Evolutionary conservation across 208 protist species (phyloP).

Genomic region (Trypanosoma scelopori): DNA sequence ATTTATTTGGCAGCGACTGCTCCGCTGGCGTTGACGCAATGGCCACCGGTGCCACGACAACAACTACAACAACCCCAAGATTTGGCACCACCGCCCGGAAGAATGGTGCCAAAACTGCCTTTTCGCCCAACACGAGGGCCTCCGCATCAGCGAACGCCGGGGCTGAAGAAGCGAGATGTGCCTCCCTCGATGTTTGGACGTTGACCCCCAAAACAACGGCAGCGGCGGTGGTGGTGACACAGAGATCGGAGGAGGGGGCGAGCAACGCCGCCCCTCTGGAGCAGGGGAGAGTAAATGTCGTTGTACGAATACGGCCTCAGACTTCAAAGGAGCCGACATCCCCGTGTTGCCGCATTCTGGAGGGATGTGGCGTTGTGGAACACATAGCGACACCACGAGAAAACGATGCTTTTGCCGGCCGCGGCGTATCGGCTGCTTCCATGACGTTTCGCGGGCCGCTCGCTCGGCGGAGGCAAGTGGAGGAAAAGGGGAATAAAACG

Average conservation of each 20-base stretch:
- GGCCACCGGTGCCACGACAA: no score
- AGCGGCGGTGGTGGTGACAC: neutral
- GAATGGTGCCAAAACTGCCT: no score
- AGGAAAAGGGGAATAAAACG: conserved; percentile 12
- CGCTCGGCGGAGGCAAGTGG: no score
- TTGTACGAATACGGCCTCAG: conserved; percentile 47
- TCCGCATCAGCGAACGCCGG: no score
- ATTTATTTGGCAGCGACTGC: no score
- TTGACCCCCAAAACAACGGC: neutral
- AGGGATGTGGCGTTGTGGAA: conserved; percentile 26
- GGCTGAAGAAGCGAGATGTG: no score
- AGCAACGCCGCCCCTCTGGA: neutral
- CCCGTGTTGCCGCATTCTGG: conserved; percentile 29
- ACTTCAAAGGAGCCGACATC: neutral
- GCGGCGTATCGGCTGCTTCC: neutral
- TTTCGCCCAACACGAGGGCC: no score
- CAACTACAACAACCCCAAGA: no score
- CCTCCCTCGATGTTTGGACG: neutral
- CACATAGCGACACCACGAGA: conserved; percentile 19
- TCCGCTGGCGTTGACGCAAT: no score
- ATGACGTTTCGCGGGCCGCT: no score
- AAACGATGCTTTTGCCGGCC: neutral
- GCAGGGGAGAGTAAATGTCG: conserved; percentile 30
- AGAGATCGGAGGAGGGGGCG: no score
- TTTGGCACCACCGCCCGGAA: no score